Evolutionary conservation across 2,329 filamentous ascomycete species (phyloP).

Genomic region (Beauveria bassiana): DNA sequence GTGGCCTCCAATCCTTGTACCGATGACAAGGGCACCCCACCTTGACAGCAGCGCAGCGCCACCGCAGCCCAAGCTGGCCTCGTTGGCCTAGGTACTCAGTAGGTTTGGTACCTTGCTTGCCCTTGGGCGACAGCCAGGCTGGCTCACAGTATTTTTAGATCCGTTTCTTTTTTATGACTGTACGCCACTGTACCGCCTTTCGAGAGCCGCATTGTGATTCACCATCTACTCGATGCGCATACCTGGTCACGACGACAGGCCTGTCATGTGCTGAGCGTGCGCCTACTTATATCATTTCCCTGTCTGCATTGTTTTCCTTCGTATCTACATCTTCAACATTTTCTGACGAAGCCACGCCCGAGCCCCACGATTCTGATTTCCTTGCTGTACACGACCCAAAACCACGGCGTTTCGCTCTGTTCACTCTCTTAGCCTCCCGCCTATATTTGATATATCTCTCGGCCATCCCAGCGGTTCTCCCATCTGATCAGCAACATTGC

Average conservation of each 20-base stretch:
- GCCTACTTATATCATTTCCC: neutral
- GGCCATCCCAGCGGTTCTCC: neutral
- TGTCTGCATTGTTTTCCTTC: neutral
- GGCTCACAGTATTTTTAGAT: neutral
- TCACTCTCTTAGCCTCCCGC: neutral
- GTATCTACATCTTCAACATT: neutral
- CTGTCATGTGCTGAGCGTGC: neutral
- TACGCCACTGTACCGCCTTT: neutral
- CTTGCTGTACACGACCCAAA: neutral
- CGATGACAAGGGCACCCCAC: neutral
- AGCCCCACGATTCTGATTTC: neutral
- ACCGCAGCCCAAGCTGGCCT: conserved; percentile 2
- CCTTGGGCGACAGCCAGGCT: neutral
- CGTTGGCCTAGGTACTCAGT: neutral
- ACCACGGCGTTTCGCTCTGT: neutral
- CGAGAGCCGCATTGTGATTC: neutral
- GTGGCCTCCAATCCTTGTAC: neutral
- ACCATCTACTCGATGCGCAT: neutral
- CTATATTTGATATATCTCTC: neutral
- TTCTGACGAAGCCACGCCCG: neutral
- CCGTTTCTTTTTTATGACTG: neutral
- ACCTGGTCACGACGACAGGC: neutral
- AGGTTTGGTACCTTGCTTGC: neutral
- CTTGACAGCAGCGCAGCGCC: neutral
- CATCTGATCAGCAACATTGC: neutral